Base-by-base conservation (phyloP, 2,329 filamentous ascomycete species). In the Pleomassaria siparia region DNA sequence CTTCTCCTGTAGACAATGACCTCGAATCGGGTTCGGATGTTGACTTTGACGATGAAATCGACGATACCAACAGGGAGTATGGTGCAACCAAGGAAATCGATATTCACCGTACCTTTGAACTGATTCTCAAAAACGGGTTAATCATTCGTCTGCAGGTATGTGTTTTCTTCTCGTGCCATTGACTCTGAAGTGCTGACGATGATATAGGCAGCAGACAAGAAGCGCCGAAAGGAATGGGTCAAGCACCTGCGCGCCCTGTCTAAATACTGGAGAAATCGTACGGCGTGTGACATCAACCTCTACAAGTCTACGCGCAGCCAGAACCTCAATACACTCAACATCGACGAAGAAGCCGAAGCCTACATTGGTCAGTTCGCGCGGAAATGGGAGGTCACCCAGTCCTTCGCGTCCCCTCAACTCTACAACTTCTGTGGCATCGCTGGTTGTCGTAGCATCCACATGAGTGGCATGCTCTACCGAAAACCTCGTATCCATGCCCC, bases 351-450 rank as follows among this genome's bases (percentile, higher is more conserved):
- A 54, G 75, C 80, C 55, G 84, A 87, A 66, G 83, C 84, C 0
- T 70, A 80, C 35, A 68, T 87, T n/a, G 84, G 84, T 9, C 83
- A 86, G 58, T 86, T 83, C 59, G 83, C 83, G 0, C 74, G 77
- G 54, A 86, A 87, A 58, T 87, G 84, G 84, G 84, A 87, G 63
- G 83, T 87, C 18, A 80, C 76, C 13, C 78, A 83, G 53, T 80
- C 82, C 1, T 79, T 79, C 55, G 82, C 84, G n/a, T 84, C 79
- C 1, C 79, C 84, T 1, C 71, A 80, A 30, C 69, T 87, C n/a
- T 86, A 85, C 72, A 84, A 87, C 63, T 78, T 87, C 71, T 87
- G 84, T 63, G 78, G 80, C n/a, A 78, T 87, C 18, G 77, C 80
- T 10, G 77, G 75, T 29, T 87, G 84, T 62, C 80, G 84, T 33